Percentiles rank a stretch among this genome's conserved stretches.
Evolutionary conservation across 345 rosid species (phyloP).

Genomic region (Lepidium aucheri): DNA sequence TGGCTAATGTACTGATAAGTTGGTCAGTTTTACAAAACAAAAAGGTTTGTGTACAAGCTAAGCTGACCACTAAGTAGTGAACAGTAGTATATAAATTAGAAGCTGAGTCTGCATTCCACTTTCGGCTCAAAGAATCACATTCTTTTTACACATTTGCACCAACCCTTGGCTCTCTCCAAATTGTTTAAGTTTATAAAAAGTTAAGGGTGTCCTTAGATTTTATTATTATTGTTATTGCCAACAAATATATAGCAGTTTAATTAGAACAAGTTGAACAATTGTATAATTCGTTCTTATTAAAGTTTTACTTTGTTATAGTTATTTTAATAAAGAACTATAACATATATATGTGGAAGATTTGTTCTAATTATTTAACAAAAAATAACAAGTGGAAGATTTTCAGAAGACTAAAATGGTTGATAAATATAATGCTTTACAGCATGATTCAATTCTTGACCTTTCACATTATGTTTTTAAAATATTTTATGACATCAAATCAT

Average conservation of each 20-base stretch:
- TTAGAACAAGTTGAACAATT: constrained; percentile 1
- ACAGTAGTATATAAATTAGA: constrained; percentile 15
- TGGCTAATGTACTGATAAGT: no score
- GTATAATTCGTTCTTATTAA: background rate
- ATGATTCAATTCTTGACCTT: background rate
- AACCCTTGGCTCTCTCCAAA: constrained; percentile 21
- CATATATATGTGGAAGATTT: background rate
- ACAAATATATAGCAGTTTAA: background rate
- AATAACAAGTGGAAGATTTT: background rate
- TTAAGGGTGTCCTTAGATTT: background rate
- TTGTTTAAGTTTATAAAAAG: background rate
- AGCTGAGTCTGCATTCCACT: constrained; percentile 31
- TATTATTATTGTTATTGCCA: background rate
- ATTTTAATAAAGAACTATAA: background rate
- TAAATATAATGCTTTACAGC: background rate
- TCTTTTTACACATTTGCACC: constrained; percentile 21
- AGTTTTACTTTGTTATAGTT: background rate
- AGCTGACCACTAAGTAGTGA: constrained; percentile 15
- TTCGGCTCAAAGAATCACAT: constrained; percentile 16
- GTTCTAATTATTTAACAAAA: no score
- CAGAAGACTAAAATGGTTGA: background rate
- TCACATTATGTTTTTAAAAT: no score
- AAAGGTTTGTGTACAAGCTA: no score
- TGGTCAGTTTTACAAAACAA: no score
- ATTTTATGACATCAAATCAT: background rate